Conservation (phyloP, 2,329 filamentous ascomycete genomes). For the Claviceps monticola region DNA sequence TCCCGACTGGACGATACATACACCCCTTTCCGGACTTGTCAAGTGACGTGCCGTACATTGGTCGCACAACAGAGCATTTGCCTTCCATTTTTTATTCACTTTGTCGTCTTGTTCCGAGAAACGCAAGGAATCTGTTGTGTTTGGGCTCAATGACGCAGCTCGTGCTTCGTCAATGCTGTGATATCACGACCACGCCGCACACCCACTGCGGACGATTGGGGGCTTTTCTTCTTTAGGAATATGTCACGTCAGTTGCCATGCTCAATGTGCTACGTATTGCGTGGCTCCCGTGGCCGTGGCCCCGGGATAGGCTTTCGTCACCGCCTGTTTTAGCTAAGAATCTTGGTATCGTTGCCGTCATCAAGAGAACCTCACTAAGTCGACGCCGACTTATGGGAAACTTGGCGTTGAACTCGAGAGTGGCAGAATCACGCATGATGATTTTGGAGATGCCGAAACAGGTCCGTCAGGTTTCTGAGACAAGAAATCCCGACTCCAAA, state of each 20-base stretch:
- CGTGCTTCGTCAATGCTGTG: not conserved
- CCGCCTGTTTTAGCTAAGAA: not conserved
- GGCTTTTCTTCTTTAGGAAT: not conserved
- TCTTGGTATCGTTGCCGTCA: constrained; percentile 1
- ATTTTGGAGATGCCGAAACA: not conserved
- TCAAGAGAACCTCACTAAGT: constrained; percentile 1
- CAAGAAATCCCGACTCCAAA: not conserved
- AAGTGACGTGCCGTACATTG: constrained; percentile 5
- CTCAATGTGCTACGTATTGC: not conserved
- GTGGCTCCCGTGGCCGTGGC: not conserved
- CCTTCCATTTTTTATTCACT: not conserved
- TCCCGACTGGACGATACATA: not conserved
- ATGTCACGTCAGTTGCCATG: not conserved
- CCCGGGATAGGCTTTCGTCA: not conserved
- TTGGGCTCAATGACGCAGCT: not conserved
- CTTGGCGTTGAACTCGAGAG: not conserved
- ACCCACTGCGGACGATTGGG: not conserved
- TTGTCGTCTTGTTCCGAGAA: not conserved
- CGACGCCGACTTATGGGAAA: not conserved
- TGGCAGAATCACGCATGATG: not conserved
- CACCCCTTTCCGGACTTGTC: not conserved
- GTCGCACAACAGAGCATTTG: constrained; percentile 5
- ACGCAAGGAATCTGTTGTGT: not conserved
- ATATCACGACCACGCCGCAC: not conserved
- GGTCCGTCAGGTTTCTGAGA: not conserved